Evolutionary conservation across 1,284 basidiomycete genomes (phyloP), one percentile per base, ranked within the genome.

Genomic region (Taiwanofungus camphoratus): DNA sequence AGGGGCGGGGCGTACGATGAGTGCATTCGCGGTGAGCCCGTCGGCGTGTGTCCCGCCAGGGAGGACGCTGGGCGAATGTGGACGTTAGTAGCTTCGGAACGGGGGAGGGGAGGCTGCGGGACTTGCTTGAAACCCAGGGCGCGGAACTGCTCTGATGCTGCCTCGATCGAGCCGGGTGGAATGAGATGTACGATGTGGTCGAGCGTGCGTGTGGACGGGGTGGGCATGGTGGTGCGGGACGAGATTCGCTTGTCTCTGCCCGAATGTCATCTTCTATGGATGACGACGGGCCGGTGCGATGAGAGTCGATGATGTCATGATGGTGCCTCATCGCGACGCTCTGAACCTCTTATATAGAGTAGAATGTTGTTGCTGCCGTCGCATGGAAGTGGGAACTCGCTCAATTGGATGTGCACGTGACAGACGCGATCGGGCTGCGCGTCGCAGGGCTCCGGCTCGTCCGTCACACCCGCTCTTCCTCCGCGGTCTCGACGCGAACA

Each of bases 181-280:
- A 75, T 77, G n/a, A 86, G 64, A 56, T 85, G 74, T 0, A 86
- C 71, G 46, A 86, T 76, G 52, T 86, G 82, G 48, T 86, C 82
- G 13, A 85, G 59, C 6, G 60, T 74, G 33, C 63, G 67, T 0
- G 79, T 82, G 12, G 70, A 67, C 24, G 60, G 60, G 24, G 13
- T 11, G 19, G 39, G 5, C 36, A 35, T 33, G n/a, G n/a, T 29
- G 27, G 31, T 13, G 19, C 31, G n/a, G 5, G 5, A 5, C 13
- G 5, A n/a, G n/a, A 9, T 8, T 9, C 9, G 8, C n/a, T 29
- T 29, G 26, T n/a, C 8, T 29, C 8, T 29, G 8, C 26, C 26
- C 26, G 26, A 27, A 13, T 27, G 13, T 27, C 7, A 33, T 13
- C 31, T 5, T 15, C 5, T 6, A 6, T 33, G 6, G 15, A 19